Evolutionary conservation across 768 basidiomycete species (phyloP), one percentile per base, ranked within the genome.

Genomic region (Tephrocybe rancida): DNA sequence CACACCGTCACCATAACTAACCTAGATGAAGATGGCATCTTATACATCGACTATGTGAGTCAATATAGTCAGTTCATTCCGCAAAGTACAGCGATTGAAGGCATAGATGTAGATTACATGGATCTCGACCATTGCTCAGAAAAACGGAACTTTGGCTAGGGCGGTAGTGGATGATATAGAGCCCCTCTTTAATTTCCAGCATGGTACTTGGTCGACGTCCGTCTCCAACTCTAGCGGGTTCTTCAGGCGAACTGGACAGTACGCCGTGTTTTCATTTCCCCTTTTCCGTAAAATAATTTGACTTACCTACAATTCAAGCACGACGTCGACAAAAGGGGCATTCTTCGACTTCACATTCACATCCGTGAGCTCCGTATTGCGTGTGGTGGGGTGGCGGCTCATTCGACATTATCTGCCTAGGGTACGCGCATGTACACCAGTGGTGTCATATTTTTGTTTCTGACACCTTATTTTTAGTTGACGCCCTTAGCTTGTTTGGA

Each of bases 21-120:
- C 11, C 18, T 44, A 37, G 38, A 30, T 11, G 38, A 39, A 29
- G n/a, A 14, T 42, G 22, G n/a, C 18, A 18, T 25, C 19, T 13
- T 45, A 7, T 32, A 52, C 18, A 38, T 52, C 7, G 51, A 52
- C 43, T 52, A 52, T 21, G 51, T 52, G 19, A 13, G 35, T 45
- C 18, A 14, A n/a, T n/a, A n/a, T n/a, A n/a, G n/a, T n/a, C n/a
- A n/a, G n/a, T n/a, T n/a, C n/a, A n/a, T 26, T 4, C 25, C 0
- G 18, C 6, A 18, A 16, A 21, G 2, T 16, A 5, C 10, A 14
- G 6, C 13, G 18, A 9, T 27, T 13, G 18, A 35, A n/a, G 14
- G 13, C 22, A 1, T 45, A 10, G 7, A 5, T 26, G 25, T 30
- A 52, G 51, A 38, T 52, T 14, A 45, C 32, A n/a, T 52, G 51